Evolutionary conservation across 768 basidiomycete species (phyloP).

Genomic region (Epithele typhae): DNA sequence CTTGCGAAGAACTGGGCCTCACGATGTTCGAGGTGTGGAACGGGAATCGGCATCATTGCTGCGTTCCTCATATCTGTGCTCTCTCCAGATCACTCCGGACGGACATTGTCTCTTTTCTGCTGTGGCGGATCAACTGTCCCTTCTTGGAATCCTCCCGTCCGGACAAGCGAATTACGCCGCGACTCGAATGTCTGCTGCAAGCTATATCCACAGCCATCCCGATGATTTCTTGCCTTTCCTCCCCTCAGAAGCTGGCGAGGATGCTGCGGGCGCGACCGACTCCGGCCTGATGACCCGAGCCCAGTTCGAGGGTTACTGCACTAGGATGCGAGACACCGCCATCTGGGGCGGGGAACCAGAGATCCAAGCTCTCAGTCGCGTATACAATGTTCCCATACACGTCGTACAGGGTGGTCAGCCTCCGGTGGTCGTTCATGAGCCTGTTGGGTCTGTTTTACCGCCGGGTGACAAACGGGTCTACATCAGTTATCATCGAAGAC

Average conservation of each 20-base stretch:
- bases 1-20: constrained; percentile 63
- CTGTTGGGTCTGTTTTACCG: constrained; percentile 33
- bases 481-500: constrained; percentile 88
- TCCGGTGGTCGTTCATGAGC: constrained; percentile 78
- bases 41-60: background rate
- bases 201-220: constrained; percentile 76
- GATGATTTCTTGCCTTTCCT: constrained; percentile 95
- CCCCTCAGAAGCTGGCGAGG: constrained; percentile 68
- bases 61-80: background rate
- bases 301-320: constrained; percentile 74
- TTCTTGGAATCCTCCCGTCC: constrained; percentile 63
- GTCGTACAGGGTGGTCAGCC: constrained; percentile 84
- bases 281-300: constrained; percentile 66
- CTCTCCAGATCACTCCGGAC: constrained; percentile 78
- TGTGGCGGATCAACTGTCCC: constrained; percentile 82
- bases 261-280: constrained; percentile 56
- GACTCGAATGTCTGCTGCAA: constrained; percentile 66
- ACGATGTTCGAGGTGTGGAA: constrained; percentile 57
- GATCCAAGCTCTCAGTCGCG: constrained; percentile 82
- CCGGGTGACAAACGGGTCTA: constrained; percentile 38
- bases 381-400: constrained; percentile 82
- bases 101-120: constrained; percentile 97
- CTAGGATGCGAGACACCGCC: constrained; percentile 73
- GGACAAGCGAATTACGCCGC: constrained; percentile 54
- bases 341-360: constrained; percentile 98